Conservation (phyloP, 129 eudicot species). For the Apium graveolens region DNA sequence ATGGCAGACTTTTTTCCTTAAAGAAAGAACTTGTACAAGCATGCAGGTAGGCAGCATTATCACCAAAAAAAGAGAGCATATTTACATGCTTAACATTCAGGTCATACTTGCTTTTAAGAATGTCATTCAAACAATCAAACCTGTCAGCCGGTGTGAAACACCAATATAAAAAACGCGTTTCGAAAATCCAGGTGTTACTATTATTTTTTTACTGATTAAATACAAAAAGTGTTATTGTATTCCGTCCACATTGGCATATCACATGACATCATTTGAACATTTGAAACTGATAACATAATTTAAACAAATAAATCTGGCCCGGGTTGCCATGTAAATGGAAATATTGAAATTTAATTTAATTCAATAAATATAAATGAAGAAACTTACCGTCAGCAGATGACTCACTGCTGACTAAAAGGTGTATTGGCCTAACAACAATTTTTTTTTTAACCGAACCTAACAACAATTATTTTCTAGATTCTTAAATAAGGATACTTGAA, state of each 20-base stretch:
- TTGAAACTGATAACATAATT: no score
- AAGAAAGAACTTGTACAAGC: background rate
- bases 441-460: no score
- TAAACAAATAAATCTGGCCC: no score
- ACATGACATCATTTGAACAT: background rate
- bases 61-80: slow-evolving; percentile 1
- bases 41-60: background rate
- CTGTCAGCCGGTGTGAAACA: background rate
- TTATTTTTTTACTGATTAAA: no score
- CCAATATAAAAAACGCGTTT: background rate
- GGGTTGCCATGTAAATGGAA: no score
- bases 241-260: background rate
- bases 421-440: no score
- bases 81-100: background rate
- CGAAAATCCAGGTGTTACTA: background rate
- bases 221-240: background rate
- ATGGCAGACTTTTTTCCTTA: background rate
- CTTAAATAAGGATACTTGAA: no score
- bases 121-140: slow-evolving; percentile 1
- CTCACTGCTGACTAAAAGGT: no score
- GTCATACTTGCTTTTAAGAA: background rate
- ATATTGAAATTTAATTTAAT: no score
- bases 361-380: no score
- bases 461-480: no score
- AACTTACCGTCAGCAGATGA: no score